Conservation (phyloP, 2,329 filamentous ascomycete genomes). For the Scleromitrula shiraiana region DNA sequence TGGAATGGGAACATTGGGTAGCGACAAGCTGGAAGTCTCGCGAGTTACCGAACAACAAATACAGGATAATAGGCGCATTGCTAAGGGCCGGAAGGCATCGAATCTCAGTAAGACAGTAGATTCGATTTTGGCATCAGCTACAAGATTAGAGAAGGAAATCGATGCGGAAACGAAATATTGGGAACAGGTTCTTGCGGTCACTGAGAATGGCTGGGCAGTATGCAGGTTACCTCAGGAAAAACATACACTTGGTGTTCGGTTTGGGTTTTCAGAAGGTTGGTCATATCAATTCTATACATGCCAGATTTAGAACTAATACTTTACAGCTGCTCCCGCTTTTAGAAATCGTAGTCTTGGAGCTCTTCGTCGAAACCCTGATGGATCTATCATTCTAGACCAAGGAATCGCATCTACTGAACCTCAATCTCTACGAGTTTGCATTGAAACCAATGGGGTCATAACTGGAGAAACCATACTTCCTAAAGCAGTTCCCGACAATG, state of each 20-base stretch:
- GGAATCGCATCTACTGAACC: conserved; percentile 38
- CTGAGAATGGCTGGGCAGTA: conserved; percentile 78
- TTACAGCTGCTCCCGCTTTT: conserved; percentile 46
- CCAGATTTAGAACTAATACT: conserved; percentile 23
- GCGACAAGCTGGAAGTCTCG: conserved; percentile 55
- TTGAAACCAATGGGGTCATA: conserved; percentile 49
- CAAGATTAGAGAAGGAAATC: conserved; percentile 68
- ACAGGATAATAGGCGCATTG: conserved; percentile 48
- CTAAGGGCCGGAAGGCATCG: conserved; percentile 69
- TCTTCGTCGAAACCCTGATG: conserved; percentile 65
- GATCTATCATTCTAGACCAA: conserved; percentile 66
- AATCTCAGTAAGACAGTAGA: conserved; percentile 68
- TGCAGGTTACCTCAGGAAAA: conserved; percentile 67
- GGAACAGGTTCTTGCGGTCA: conserved; percentile 75
- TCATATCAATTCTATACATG: conserved; percentile 1
- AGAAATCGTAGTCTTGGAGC: conserved; percentile 71
- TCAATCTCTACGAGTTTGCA: conserved; percentile 58
- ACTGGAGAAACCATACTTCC: conserved; percentile 50
- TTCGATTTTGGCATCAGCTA: conserved; percentile 63
- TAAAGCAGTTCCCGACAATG: conserved; percentile 46
- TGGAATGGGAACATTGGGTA: conserved; percentile 66
- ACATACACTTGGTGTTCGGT: conserved; percentile 74
- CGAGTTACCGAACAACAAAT: conserved; percentile 47
- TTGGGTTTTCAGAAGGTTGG: conserved; percentile 67
- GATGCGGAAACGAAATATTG: conserved; percentile 79